Base-by-base conservation (phyloP, 2,329 filamentous ascomycete species). In the Monosporascus sp. region DNA sequence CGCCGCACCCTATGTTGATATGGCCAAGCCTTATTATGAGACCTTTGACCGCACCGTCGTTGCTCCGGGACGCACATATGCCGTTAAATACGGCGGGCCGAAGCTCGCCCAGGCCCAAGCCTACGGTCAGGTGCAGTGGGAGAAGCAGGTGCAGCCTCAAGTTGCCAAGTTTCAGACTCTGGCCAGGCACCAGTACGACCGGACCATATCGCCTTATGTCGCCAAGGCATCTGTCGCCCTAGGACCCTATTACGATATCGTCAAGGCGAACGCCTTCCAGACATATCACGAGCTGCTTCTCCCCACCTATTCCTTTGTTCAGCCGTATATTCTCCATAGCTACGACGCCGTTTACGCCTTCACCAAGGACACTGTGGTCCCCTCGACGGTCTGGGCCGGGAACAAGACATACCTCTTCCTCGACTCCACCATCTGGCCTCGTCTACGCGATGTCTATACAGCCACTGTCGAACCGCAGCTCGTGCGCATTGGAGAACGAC, bases 401-500 rank as follows among this genome's bases (percentile, higher is more conserved):
- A 83, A 84, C 52, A 84, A 84, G 54, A 81, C 82, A 0, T 82
- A 84, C 54, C 73, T 80, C 14, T 93, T 97, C 64, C 72, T 95
- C 36, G 83, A 90, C 53, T 82, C 83, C 47, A 86, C 84, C 2
- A 75, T 97, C 17, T 94, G 89, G 86, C 93, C 93, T 2, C 86
- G 88, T 58, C 57, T 97, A 11, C 84, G 88, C 25, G 79, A 88
- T 15, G 74, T 97, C 5, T 97, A 97, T 65, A 82, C 86, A 11
- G 86, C 96, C 65, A 96, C 96, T 62, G 92, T 99, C 3, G 92
- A 97, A 72, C 95, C 95, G 15, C 95, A 99, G 70, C 79, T 99
- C 15, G 82, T 93, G 52, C 90, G 91, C 63, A 97, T 99, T 63
- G 89, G 90, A 14, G 88, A 97, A 73, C 85, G 92, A 46, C 80